These are phyloP conservation scores for Hansenula anomala DNA, from an alignment of 1,139 yeast genomes.

Conservation along the genomic window DNA sequence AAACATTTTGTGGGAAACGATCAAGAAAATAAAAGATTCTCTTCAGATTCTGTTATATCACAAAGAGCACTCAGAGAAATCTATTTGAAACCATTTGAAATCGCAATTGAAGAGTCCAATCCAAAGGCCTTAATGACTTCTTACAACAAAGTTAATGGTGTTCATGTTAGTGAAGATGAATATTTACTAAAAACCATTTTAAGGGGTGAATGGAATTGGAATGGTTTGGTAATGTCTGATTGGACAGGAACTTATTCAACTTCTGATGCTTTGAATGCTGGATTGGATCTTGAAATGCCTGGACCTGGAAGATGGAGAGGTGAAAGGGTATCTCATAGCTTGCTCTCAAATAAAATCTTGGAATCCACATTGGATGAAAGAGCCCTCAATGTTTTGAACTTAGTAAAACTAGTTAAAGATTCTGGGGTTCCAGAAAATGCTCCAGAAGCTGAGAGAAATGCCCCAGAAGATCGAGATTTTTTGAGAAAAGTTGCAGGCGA, in stretches of 20 bases:
- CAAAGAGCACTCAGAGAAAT: constrained; percentile 59
- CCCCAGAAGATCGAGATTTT: constrained; percentile 37
- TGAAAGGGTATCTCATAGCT: constrained; percentile 32
- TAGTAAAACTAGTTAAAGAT: constrained; percentile 38
- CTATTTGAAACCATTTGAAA: constrained; percentile 57
- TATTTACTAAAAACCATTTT: constrained; percentile 39
- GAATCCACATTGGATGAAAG: constrained; percentile 32
- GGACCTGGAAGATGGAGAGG: constrained; percentile 50
- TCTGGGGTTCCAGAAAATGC: constrained; percentile 33
- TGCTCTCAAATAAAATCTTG: constrained; percentile 27
- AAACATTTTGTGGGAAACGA: constrained; percentile 62
- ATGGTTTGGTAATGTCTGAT: constrained; percentile 55
- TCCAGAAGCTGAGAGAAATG: constrained; percentile 34
- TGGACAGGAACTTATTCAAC: constrained; percentile 57
- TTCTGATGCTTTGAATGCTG: constrained; percentile 44
- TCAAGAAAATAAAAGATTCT: constrained; percentile 49
- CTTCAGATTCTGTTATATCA: constrained; percentile 43
- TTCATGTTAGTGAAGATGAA: constrained; percentile 45
- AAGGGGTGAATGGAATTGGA: constrained; percentile 51
- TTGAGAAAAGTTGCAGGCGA: constrained; percentile 48
- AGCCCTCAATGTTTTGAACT: constrained; percentile 39
- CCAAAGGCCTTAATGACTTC: constrained; percentile 56
- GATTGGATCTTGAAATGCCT: constrained; percentile 61
- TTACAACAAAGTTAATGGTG: constrained; percentile 56
- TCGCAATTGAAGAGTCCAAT: constrained; percentile 42